phyloP scores from a whole-genome alignment of 192 early-diverging fungal genomes.

The Gigaspora rosea region DNA sequence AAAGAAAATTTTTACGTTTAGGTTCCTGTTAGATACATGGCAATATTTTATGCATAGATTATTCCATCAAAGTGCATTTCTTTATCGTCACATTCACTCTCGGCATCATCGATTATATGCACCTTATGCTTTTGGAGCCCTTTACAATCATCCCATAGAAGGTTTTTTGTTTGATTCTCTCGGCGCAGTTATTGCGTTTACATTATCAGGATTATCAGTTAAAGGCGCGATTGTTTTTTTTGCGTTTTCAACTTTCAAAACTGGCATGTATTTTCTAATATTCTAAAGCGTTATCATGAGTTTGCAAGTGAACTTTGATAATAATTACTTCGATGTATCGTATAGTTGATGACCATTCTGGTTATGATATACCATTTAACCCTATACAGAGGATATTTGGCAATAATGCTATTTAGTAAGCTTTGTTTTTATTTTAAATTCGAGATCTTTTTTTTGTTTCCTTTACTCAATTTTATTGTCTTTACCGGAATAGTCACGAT shows the following conservation, averaged over 20 bases:
- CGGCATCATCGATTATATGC: conserved; percentile 76
- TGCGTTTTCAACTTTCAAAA: conserved; percentile 74
- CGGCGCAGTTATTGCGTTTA: conserved; percentile 64
- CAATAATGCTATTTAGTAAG: conserved; percentile 79
- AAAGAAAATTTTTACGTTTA: conserved; percentile 3
- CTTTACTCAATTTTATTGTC: background rate
- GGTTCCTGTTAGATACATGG: conserved; percentile 54
- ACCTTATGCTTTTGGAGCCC: conserved; percentile 78
- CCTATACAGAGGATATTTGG: conserved; percentile 67
- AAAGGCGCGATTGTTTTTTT: conserved; percentile 69
- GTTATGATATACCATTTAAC: conserved; percentile 75
- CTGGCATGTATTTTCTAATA: conserved; percentile 33
- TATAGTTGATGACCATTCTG: conserved; percentile 80
- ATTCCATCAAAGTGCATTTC: conserved; percentile 67
- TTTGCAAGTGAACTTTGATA: too few relatives aligned
- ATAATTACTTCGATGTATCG: background rate
- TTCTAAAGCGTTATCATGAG: too few relatives aligned
- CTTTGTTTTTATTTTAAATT: conserved; percentile 40
- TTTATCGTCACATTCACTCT: conserved; percentile 76
- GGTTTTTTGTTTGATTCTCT: conserved; percentile 75
- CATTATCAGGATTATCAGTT: conserved; percentile 68
- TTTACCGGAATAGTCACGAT: conserved; percentile 45
- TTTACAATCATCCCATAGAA: conserved; percentile 84
- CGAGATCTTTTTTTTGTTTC: conserved; percentile 11
- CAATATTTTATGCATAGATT: conserved; percentile 77